Base-by-base conservation (phyloP, 371 early-diverging fungal genomes). In the Mortierella sp. region DNA sequence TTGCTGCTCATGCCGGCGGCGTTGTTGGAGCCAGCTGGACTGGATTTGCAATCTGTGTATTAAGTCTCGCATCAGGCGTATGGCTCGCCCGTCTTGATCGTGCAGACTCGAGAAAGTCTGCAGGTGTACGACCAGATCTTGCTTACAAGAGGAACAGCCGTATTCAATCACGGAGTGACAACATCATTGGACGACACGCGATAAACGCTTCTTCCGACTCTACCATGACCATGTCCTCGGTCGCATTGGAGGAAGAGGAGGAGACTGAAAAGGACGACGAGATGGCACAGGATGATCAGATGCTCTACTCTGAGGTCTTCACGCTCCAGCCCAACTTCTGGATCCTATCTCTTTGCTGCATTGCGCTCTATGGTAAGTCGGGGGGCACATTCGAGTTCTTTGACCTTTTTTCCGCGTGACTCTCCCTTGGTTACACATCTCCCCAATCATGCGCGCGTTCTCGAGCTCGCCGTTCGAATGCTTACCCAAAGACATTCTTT, bases 11-110 rank as follows among this genome's bases (percentile, higher is more conserved):
- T 9, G 55, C 45, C 40, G 66, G 54, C 12, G 77, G 71, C 10
- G 72, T 71, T 21, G 56, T 61, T 22, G 86, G 51, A 3, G 69
- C 86, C 1, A 81, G 67, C 39, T 85, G 85, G 86, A 25, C 79
- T 21, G 88, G 88, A 0, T 51, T 85, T 46, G 52, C 41, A 1
- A 66, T 86, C 4, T 81, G 85, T 62, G 22, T 69, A 0, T 16
- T 67, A 14, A 80, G 83, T 59, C 60, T 82, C 45, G 53, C 57
- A 6, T 80, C 67, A 43, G 71, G 63, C 1, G 1, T 67, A 4
- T 39, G 43, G 1, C 62, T 80, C 14, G 61, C 79, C 1, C 34
- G 64, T 21, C 22, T 81, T 16, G 80, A 81, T 54, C 51, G 66
- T 27, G 43, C 78, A 16, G 63, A 57, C 8, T 78, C 80, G 3